phyloP scores from a whole-genome alignment of 1,284 basidiomycete species.

The Moesziomyces parantarcticus region DNA sequence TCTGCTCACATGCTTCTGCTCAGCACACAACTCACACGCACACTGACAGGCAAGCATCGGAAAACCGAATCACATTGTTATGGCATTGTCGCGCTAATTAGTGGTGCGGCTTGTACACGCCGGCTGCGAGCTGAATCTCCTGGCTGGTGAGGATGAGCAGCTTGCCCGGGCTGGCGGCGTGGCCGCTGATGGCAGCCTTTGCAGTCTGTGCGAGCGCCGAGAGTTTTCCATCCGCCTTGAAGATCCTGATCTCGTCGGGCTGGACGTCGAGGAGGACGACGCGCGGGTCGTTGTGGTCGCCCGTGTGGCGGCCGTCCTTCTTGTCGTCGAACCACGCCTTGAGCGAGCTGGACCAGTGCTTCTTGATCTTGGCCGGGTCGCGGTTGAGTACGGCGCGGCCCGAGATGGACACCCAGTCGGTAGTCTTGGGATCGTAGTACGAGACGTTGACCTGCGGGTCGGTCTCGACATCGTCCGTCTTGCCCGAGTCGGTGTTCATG shows the following conservation, averaged over 20 bases:
- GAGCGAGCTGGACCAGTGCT: constrained; percentile 53
- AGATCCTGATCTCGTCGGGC: constrained; percentile 74
- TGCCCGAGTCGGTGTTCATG: constrained; percentile 60
- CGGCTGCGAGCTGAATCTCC: constrained; percentile 71
- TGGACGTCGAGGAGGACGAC: constrained; percentile 83
- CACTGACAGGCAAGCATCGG: not conserved
- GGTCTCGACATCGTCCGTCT: constrained; percentile 56
- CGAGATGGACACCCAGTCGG: constrained; percentile 85
- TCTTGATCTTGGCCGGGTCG: constrained; percentile 58
- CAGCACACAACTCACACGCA: not conserved
- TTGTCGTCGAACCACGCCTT: constrained; percentile 86
- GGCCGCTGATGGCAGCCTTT: constrained; percentile 73
- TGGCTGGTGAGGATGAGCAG: constrained; percentile 74
- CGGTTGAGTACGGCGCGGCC: constrained; percentile 73
- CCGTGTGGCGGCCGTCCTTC: constrained; percentile 86
- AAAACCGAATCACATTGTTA: not conserved
- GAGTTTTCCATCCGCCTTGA: constrained; percentile 56
- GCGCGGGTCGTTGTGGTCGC: constrained; percentile 82
- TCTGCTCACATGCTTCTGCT: too few relatives aligned
- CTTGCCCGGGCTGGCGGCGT: constrained; percentile 75
- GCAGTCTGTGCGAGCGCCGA: constrained; percentile 70
- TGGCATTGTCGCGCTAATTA: not conserved
- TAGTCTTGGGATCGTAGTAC: constrained; percentile 78
- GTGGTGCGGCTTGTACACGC: constrained; percentile 58
- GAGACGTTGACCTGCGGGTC: constrained; percentile 57